Evolutionary conservation across 1,139 yeast species (phyloP), one percentile per base, ranked within the genome.

Genomic region (Fermentozyma sake): DNA sequence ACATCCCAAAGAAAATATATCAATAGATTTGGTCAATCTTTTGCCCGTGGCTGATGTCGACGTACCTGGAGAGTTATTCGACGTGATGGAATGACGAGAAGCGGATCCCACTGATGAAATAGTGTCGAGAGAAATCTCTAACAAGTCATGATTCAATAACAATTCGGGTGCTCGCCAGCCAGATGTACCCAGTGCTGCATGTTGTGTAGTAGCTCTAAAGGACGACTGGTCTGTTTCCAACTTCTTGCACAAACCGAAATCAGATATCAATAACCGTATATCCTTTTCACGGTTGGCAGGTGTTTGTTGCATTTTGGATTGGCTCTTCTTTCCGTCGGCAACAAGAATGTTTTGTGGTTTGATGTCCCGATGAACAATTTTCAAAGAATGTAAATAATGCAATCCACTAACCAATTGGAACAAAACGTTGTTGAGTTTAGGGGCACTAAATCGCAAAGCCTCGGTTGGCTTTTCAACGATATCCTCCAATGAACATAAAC

Each of bases 151-250:
- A 33, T 61, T 59, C 26, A 75, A 61, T 22, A 85, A 58, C 19
- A 91, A 61, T 49, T 91, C 99, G 0, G 98, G 98, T 0, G 98
- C 97, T 42, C 97, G 72, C 98, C 98, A 91, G 2, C 99, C 99
- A 6, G 91, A 76, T 0, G 98, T 91, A 2, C 99, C 99, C 43
- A 63, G 64, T 0, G 96, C 95, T 7, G 95, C 94, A 46, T 86
- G 82, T 16, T 87, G 87, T 1, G 91, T 79, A 1, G 96, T 89
- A 0, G 96, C 95, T 39, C 91, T 72, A 52, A 91, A 91, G 6
- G 96, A 85, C 2, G 95, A 83, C 53, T 91, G 96, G 43, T 87
- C 97, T 11, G 79, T 76, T 38, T 91, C 98, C 30, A 91, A 60
- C 48, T 83, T 84, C 49, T 91, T 89, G 54, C 98, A 91, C 14